phyloP scores from a whole-genome alignment of 2,329 filamentous ascomycete species.

The Ceratocystis harringtonii region DNA sequence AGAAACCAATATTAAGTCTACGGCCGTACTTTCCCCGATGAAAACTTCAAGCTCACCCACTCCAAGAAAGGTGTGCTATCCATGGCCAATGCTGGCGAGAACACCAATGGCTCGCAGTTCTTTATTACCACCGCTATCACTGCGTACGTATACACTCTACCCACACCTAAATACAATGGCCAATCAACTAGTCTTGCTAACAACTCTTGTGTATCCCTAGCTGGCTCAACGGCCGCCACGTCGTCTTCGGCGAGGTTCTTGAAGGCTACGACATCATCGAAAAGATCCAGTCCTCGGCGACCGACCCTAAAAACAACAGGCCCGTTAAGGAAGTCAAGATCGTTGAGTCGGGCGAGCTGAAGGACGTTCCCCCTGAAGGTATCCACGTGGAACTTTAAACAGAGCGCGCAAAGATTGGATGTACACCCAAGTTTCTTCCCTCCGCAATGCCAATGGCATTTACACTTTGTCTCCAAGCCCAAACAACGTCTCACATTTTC shows the following conservation, averaged over 20 bases:
- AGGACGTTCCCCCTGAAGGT: constrained; percentile 71
- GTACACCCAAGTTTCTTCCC: not conserved
- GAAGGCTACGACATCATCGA: constrained; percentile 72
- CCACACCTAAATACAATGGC: not conserved
- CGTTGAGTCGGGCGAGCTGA: constrained; percentile 65
- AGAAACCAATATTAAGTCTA: constrained; percentile 46
- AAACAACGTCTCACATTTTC: not conserved
- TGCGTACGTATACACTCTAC: constrained; percentile 35
- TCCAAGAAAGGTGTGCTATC: constrained; percentile 68
- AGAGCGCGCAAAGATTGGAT: constrained; percentile 4
- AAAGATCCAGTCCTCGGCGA: constrained; percentile 60
- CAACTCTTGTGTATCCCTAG: constrained; percentile 25
- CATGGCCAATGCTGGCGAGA: constrained; percentile 73
- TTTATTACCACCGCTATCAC: constrained; percentile 79
- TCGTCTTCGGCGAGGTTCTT: constrained; percentile 78
- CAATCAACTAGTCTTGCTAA: not conserved
- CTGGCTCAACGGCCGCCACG: constrained; percentile 73
- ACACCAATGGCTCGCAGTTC: constrained; percentile 82
- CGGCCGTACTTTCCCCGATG: constrained; percentile 67
- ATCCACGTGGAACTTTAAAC: constrained; percentile 75
- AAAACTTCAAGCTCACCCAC: constrained; percentile 95
- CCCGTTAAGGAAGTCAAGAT: constrained; percentile 59
- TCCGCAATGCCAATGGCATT: not conserved
- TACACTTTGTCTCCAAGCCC: not conserved
- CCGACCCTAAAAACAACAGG: constrained; percentile 46